Conservation (phyloP, 139 green algal genomes). For the Ulvella scutata region DNA sequence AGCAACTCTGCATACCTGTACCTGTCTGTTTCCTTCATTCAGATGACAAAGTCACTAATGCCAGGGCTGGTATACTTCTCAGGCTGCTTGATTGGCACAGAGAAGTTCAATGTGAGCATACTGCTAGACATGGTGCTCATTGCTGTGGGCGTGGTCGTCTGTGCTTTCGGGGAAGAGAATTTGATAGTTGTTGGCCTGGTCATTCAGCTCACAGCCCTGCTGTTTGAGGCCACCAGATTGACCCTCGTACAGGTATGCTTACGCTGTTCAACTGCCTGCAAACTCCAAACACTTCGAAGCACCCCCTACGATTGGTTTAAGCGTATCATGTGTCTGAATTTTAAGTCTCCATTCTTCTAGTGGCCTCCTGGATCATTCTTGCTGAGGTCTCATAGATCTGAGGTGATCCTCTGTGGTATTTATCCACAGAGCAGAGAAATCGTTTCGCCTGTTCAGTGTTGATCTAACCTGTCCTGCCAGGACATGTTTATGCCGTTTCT, state of each 20-base stretch:
- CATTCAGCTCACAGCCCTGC: conserved; percentile 77
- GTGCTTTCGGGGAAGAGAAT: conserved; percentile 66
- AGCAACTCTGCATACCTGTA: conserved; percentile 94
- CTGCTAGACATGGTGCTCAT: conserved; percentile 75
- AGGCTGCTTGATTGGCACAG: conserved; percentile 58
- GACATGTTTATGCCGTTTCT: no score
- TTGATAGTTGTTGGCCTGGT: conserved; percentile 72
- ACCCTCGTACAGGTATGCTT: conserved; percentile 37
- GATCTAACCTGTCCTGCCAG: no score
- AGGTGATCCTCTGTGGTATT: no score
- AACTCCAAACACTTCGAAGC: neutral
- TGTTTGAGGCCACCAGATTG: conserved; percentile 63
- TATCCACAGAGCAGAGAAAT: no score
- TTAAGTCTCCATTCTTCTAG: no score
- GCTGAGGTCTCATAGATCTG: no score
- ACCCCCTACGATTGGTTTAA: no score
- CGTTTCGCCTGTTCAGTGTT: no score
- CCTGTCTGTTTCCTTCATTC: conserved; percentile 92
- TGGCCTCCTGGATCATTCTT: neutral
- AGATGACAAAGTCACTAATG: conserved; percentile 95
- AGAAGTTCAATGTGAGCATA: conserved; percentile 36
- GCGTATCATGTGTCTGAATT: no score
- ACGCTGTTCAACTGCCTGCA: no score
- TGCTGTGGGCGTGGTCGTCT: conserved; percentile 69
- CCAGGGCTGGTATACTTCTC: conserved; percentile 59